Percentiles rank a stretch among this genome's conserved stretches.
Conservation (phyloP, 106 monocot species). For the Xerophyta viscosa region DNA sequence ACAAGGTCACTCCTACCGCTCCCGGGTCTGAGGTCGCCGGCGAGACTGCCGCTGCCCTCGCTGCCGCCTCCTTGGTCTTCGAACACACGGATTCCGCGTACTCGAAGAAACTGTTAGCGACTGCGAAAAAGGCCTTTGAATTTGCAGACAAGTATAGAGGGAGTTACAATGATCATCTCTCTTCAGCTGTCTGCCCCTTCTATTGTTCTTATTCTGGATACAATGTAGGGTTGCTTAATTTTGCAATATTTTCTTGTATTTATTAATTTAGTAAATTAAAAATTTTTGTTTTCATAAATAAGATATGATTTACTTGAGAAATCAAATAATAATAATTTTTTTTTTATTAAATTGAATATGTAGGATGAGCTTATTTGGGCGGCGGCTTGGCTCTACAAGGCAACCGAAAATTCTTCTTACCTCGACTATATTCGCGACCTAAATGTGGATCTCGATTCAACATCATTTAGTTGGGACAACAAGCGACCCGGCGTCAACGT, state of each 20-base stretch:
- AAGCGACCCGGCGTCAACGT: conserved; percentile 33
- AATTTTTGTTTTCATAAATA: no score
- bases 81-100: conserved; percentile 15
- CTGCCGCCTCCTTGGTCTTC: conserved; percentile 32
- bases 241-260: no score
- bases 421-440: conserved; percentile 24
- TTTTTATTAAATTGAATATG: neutral
- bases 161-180: conserved; percentile 29
- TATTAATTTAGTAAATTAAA: no score
- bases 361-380: conserved; percentile 82
- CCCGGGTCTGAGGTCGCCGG: conserved; percentile 67
- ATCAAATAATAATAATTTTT: neutral
- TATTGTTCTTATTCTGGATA: conserved; percentile 48
- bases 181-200: conserved; percentile 26
- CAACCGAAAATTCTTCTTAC: conserved; percentile 35
- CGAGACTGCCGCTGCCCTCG: conserved; percentile 64
- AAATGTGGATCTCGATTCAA: conserved; percentile 11
- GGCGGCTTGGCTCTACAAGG: conserved; percentile 62
- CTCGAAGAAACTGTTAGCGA: conserved; percentile 20
- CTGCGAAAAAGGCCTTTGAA: conserved; percentile 28
- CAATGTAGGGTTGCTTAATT: conserved; percentile 9
- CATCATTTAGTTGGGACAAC: conserved; percentile 52
- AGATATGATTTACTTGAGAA: no score
- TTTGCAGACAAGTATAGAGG: conserved; percentile 40
- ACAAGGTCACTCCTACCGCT: conserved; percentile 20